These are phyloP conservation scores for Aspergillus affinis DNA, from an alignment of 495 filamentous ascomycete genomes.

Conservation along the genomic window DNA sequence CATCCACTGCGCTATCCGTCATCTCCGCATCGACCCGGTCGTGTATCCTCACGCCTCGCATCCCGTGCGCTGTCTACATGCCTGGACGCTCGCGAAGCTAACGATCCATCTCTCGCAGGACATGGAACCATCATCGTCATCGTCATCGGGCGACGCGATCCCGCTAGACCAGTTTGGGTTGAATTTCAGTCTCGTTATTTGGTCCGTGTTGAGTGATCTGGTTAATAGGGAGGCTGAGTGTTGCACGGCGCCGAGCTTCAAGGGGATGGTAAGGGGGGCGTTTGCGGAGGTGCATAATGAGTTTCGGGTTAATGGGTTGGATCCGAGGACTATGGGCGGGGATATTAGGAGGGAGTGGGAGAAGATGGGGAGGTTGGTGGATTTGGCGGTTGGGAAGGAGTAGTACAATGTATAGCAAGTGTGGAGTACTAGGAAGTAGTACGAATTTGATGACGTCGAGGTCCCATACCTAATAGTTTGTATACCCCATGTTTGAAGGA, in stretches of 20 bases:
- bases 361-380: constrained; percentile 35
- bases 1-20: constrained; percentile 38
- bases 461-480: too few species aligned
- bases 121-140: constrained; percentile 17
- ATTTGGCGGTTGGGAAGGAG: constrained; percentile 27
- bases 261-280: constrained; percentile 26
- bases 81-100: constrained; percentile 40
- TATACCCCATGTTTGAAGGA: too few species aligned
- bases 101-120: constrained; percentile 38
- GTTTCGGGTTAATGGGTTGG: constrained; percentile 30
- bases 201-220: constrained; percentile 42
- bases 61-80: constrained; percentile 45
- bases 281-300: constrained; percentile 36
- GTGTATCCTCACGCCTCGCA: constrained; percentile 35
- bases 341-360: constrained; percentile 34
- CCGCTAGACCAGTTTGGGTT: constrained; percentile 21
- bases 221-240: constrained; percentile 35
- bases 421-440: too few species aligned
- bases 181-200: constrained; percentile 38
- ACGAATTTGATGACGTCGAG: neutral
- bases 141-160: constrained; percentile 2
- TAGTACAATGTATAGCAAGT: constrained; percentile 1
- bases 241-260: constrained; percentile 40
- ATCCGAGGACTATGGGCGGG: constrained; percentile 27
- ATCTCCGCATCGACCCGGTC: constrained; percentile 37